Evolutionary conservation across 164 flowering plant genomes (phyloP).

Genomic region (Amborella trichopoda): DNA sequence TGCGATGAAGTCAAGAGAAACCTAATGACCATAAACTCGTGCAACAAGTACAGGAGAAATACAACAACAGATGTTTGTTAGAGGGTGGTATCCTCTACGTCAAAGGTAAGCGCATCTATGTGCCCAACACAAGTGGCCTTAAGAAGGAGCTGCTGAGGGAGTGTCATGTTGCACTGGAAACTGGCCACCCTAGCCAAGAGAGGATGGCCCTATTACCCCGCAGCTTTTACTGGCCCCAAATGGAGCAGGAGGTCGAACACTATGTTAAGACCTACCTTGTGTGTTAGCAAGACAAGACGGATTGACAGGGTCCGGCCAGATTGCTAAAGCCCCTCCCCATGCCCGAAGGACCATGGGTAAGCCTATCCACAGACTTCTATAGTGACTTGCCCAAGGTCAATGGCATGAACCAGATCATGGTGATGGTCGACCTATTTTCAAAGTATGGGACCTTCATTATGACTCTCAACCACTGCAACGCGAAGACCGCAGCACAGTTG

Average conservation of each 20-base stretch:
- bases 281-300: background rate
- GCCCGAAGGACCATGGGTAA: background rate
- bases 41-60: background rate
- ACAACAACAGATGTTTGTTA: background rate
- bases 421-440: background rate
- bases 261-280: background rate
- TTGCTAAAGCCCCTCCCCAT: background rate
- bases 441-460: background rate
- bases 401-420: background rate
- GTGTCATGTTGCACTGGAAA: constrained; percentile 10
- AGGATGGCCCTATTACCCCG: background rate
- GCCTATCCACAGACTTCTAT: background rate
- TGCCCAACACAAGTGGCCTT: constrained; percentile 1
- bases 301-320: background rate
- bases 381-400: background rate
- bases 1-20: background rate
- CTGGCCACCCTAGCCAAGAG: constrained; percentile 11
- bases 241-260: background rate
- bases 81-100: constrained; percentile 8
- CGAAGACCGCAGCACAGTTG: background rate
- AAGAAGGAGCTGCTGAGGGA: constrained; percentile 6
- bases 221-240: background rate
- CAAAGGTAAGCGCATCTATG: constrained; percentile 1
- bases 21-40: background rate
- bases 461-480: background rate